Evolutionary conservation across 2,329 filamentous ascomycete species (phyloP).

Genomic region (Xylaria multiplex): DNA sequence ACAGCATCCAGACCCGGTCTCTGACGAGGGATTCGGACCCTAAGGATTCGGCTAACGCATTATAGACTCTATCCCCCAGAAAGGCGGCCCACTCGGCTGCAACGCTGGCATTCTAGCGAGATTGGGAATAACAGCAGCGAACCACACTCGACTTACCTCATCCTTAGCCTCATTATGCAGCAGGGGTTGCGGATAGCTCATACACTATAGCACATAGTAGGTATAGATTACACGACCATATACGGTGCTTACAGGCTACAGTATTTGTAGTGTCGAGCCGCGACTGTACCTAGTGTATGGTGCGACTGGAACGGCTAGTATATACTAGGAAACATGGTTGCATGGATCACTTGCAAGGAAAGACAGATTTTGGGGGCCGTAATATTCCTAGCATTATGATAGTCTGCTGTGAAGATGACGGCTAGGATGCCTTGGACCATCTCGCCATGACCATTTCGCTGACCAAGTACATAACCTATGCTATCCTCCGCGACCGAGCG

Average conservation of each 20-base stretch:
- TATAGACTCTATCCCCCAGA: constrained; percentile 4
- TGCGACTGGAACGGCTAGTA: constrained; percentile 6
- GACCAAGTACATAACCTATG: constrained; percentile 29
- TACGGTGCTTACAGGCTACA: neutral
- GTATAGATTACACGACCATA: neutral
- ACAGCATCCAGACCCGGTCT: neutral
- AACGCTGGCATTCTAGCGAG: constrained; percentile 18
- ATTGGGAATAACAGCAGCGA: constrained; percentile 19
- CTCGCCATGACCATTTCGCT: neutral
- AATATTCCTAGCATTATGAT: constrained; percentile 12
- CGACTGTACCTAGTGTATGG: no score
- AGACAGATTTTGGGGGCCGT: constrained; percentile 13
- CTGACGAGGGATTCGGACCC: constrained; percentile 17
- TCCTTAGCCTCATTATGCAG: constrained; percentile 26
- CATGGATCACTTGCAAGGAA: constrained; percentile 20
- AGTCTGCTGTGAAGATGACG: constrained; percentile 11
- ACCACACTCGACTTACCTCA: constrained; percentile 21
- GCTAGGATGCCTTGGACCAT: neutral
- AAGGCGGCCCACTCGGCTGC: constrained; percentile 21
- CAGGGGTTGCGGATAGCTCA: neutral
- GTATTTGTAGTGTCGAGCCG: neutral
- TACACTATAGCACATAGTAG: neutral
- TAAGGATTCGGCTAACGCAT: constrained; percentile 16
- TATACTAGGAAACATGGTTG: constrained; percentile 14
- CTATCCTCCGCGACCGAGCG: constrained; percentile 23